These are phyloP conservation scores for Pelargonium citronellum DNA, from an alignment of 441 rosid genomes.

Conservation along the genomic window DNA sequence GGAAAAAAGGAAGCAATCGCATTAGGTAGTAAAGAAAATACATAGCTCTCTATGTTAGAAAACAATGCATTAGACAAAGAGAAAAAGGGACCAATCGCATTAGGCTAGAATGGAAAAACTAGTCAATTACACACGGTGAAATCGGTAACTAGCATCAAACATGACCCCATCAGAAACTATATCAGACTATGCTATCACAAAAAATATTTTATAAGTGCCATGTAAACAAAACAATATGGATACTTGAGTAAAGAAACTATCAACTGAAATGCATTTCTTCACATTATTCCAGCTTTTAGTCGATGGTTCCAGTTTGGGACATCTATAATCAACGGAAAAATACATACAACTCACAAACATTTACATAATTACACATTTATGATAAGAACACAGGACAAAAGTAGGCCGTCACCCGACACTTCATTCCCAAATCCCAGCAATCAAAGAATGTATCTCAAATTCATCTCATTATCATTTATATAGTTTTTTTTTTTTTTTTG, in stretches of 20 bases:
- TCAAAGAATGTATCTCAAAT: neutral
- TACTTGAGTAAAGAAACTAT: neutral
- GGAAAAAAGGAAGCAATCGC: neutral
- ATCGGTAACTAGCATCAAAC: neutral
- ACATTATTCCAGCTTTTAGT: neutral
- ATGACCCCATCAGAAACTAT: neutral
- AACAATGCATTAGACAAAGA: neutral
- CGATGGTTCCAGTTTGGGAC: neutral
- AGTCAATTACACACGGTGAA: too few relatives aligned
- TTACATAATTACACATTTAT: neutral
- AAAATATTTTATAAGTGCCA: neutral
- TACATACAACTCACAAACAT: neutral
- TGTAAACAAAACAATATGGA: neutral
- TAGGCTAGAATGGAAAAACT: neutral
- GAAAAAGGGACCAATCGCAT: neutral
- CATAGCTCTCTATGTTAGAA: neutral
- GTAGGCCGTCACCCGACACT: neutral
- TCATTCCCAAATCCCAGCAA: neutral
- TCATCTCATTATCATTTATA: neutral
- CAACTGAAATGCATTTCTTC: neutral
- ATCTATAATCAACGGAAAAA: neutral
- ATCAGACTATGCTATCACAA: too few relatives aligned
- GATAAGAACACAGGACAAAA: neutral
- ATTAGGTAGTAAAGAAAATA: neutral
- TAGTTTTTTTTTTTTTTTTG: neutral